phyloP scores from a whole-genome alignment of 768 basidiomycete genomes.

The Dentipellis sp. region DNA sequence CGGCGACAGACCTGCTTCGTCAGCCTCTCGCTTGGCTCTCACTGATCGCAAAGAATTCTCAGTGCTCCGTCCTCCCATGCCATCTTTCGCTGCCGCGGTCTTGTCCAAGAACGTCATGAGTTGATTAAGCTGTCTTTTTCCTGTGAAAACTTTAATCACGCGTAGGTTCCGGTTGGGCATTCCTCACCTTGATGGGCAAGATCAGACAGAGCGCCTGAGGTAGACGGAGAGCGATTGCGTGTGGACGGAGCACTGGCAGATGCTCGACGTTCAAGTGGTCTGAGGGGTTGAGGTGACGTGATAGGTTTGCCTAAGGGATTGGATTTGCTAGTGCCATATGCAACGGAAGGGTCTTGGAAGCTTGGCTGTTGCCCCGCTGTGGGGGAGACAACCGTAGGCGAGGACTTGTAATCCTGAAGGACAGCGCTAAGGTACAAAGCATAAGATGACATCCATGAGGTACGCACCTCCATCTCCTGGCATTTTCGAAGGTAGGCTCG shows the following conservation, averaged over 20 bases:
- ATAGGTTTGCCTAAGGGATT: slow-evolving; percentile 40
- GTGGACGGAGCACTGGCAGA: slow-evolving; percentile 44
- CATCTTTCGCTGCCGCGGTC: slow-evolving; percentile 54
- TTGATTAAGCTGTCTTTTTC: slow-evolving; percentile 82
- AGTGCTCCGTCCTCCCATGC: slow-evolving; percentile 44
- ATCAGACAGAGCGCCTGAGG: slow-evolving; percentile 78
- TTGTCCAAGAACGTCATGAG: slow-evolving; percentile 82
- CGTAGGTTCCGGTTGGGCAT: not conserved
- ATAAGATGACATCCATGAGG: not conserved
- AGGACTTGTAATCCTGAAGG: slow-evolving; percentile 59
- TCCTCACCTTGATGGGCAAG: slow-evolving; percentile 70
- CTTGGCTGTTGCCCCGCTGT: slow-evolving; percentile 23
- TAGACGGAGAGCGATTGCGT: slow-evolving; percentile 72
- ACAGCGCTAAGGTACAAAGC: not conserved
- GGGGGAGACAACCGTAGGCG: slow-evolving; percentile 27
- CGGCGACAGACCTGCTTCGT: slow-evolving; percentile 66
- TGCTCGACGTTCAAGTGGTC: slow-evolving; percentile 67
- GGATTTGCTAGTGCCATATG: slow-evolving; percentile 35
- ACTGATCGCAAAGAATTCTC: slow-evolving; percentile 66
- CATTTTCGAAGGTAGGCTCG: slow-evolving; percentile 75
- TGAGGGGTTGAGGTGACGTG: slow-evolving; percentile 63
- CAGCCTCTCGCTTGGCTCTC: slow-evolving; percentile 80
- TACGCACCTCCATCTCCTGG: slow-evolving; percentile 70
- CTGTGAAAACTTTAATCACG: slow-evolving; percentile 23
- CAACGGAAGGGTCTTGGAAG: slow-evolving; percentile 20